Evolutionary conservation across 306 rosid species (phyloP).

Genomic region (Lathyrus oleraceus): DNA sequence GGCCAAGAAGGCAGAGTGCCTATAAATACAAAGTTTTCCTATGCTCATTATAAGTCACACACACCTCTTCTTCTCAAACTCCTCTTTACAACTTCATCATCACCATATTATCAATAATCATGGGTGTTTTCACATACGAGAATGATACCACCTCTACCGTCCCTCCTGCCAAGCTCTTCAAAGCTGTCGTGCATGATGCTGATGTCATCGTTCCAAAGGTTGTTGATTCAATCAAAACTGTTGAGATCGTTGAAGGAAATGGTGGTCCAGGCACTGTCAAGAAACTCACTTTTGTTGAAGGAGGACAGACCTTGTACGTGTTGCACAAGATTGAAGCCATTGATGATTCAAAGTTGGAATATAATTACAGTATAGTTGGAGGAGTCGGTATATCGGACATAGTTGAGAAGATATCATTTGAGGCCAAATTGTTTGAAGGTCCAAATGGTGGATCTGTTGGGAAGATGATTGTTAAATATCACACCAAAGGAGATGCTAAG

Average conservation of each 20-base stretch:
- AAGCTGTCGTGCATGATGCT: conserved; percentile 40
- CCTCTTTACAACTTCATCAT: no score
- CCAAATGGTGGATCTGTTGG: conserved; percentile 41
- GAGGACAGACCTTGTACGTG: conserved; percentile 29
- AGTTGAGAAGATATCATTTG: conserved; percentile 39
- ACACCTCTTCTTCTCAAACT: background rate
- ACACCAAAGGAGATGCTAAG: conserved; percentile 37
- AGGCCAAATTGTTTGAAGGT: conserved; percentile 32
- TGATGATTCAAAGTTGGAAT: conserved; percentile 35
- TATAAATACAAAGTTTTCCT: no score
- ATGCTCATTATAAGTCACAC: no score
- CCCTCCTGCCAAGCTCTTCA: conserved; percentile 47
- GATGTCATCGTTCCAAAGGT: conserved; percentile 43
- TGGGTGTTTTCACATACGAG: conserved; percentile 56
- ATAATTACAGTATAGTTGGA: conserved; percentile 45
- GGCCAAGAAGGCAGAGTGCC: no score
- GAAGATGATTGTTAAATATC: conserved; percentile 17
- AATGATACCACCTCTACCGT: conserved; percentile 34
- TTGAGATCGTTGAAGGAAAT: conserved; percentile 43
- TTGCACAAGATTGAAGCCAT: conserved; percentile 43
- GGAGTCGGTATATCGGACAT: conserved; percentile 24
- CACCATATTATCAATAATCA: conserved; percentile 28
- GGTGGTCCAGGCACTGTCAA: conserved; percentile 52
- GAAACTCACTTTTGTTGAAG: conserved; percentile 37
- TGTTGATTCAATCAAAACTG: conserved; percentile 12